These are phyloP conservation scores for Colletotrichum horii DNA, from an alignment of 2,329 filamentous ascomycete species.

Conservation along the genomic window DNA sequence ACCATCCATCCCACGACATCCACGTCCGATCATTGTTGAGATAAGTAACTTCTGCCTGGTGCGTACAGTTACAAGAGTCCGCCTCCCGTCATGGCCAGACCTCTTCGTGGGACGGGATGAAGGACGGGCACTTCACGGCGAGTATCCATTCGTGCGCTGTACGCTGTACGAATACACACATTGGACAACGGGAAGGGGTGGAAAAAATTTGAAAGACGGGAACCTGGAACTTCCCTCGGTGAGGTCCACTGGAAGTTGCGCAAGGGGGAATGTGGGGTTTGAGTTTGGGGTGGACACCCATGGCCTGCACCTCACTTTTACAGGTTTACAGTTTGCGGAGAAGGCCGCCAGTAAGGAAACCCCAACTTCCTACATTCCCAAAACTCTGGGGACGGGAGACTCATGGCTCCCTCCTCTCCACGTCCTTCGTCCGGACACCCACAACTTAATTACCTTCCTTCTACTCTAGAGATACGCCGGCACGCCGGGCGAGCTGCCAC, in stretches of 20 bases:
- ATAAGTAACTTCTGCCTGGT: neutral
- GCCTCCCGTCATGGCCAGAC: neutral
- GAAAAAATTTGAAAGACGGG: neutral
- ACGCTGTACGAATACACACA: neutral
- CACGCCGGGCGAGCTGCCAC: neutral
- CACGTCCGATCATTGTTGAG: neutral
- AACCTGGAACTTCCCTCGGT: neutral
- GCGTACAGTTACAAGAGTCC: neutral
- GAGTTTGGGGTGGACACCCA: neutral
- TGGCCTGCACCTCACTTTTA: neutral
- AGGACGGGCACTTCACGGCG: neutral
- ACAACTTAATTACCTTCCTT: neutral
- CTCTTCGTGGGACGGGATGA: neutral
- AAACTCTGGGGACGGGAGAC: conserved; percentile 1
- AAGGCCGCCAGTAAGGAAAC: conserved; percentile 3
- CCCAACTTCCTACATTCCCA: conserved; percentile 9
- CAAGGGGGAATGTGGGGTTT: conserved; percentile 15
- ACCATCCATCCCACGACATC: neutral
- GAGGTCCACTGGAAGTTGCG: neutral
- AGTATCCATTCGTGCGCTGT: neutral
- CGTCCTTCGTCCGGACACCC: neutral
- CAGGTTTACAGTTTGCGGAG: conserved; percentile 11
- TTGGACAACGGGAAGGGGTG: neutral
- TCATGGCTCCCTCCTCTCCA: neutral
- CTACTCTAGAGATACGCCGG: neutral